phyloP scores from a whole-genome alignment of 768 basidiomycete genomes.

The Hemileccinum rubropunctum region DNA sequence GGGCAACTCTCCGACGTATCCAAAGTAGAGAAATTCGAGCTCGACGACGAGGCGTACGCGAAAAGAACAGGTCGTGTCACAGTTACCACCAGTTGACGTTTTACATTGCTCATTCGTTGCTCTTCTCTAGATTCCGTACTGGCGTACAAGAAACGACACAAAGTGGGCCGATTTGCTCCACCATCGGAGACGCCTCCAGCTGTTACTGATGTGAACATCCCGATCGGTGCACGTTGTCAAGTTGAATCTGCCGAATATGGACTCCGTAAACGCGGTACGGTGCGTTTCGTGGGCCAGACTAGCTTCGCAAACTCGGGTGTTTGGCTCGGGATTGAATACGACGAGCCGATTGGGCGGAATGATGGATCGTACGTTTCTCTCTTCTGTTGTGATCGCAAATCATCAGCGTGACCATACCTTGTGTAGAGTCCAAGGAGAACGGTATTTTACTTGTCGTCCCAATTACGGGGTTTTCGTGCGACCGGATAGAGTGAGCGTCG shows the following conservation, averaged over 20 bases:
- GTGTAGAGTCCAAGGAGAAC: slow-evolving; percentile 73
- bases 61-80: slow-evolving; percentile 63
- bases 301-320: slow-evolving; percentile 62
- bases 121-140: slow-evolving; percentile 72
- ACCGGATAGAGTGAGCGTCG: slow-evolving; percentile 75
- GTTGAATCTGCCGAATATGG: slow-evolving; percentile 70
- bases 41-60: slow-evolving; percentile 80
- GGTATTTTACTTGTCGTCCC: slow-evolving; percentile 79
- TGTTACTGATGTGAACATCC: slow-evolving; percentile 43
- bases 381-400: neutral
- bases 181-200: slow-evolving; percentile 37
- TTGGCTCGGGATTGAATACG: slow-evolving; percentile 94
- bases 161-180: slow-evolving; percentile 85
- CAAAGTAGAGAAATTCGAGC: slow-evolving; percentile 90
- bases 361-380: slow-evolving; percentile 78
- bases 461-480: slow-evolving; percentile 86
- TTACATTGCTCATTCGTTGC: slow-evolving; percentile 1
- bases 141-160: slow-evolving; percentile 81
- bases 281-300: slow-evolving; percentile 82
- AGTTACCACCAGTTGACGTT: neutral
- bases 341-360: slow-evolving; percentile 94
- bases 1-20: slow-evolving; percentile 85
- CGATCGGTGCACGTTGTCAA: slow-evolving; percentile 76
- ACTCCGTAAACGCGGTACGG: slow-evolving; percentile 75
- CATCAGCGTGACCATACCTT: neutral